Base-by-base conservation (phyloP, 768 basidiomycete genomes). In the Termitomyces heimii region DNA sequence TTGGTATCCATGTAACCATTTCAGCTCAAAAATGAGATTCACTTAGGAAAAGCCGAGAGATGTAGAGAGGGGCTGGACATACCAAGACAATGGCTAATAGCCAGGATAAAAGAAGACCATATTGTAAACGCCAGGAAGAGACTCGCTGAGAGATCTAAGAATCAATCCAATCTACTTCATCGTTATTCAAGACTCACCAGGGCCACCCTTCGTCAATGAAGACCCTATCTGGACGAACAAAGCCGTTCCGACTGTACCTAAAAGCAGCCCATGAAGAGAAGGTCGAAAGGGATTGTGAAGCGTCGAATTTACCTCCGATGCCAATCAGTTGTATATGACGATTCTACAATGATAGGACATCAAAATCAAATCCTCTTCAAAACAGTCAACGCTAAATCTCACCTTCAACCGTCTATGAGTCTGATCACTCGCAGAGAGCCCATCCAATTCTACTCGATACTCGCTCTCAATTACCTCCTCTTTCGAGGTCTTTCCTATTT, bases 1-100 rank as follows among this genome's bases (percentile, higher is more conserved):
- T 84, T 5, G 89, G 89, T 5, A 88, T 88, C 73, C 83, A 85
- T n/a, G 85, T 82, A 31, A 88, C 87, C 89, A 91, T 90, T 70
- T 92, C 89, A 37, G 86, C 89, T 81, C 60, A n/a, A 9, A 24
- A 35, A 22, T 16, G 24, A 18, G 8, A 16, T 20, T 29, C 3
- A 5, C 5, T 28, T 3, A 44, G 32, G 22, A 34, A n/a, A 35
- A 24, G 22, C 13, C 32, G 35, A 24, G 13, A 8, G n/a, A 37
- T 13, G 31, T 18, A n/a, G 14, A 45, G 22, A 24, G 28, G 31
- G 24, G 43, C 16, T n/a, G 20, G 4, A 66, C 75, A 22, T 58
- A 77, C 74, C 66, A 3, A 75, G 67, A 54, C 80, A 82, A 51
- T 77, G 78, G 60, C 75, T 82, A 50, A 81, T 66, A 0, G 79